Conservation (phyloP, 2,329 filamentous ascomycete genomes). For the Cercospora sp. region DNA sequence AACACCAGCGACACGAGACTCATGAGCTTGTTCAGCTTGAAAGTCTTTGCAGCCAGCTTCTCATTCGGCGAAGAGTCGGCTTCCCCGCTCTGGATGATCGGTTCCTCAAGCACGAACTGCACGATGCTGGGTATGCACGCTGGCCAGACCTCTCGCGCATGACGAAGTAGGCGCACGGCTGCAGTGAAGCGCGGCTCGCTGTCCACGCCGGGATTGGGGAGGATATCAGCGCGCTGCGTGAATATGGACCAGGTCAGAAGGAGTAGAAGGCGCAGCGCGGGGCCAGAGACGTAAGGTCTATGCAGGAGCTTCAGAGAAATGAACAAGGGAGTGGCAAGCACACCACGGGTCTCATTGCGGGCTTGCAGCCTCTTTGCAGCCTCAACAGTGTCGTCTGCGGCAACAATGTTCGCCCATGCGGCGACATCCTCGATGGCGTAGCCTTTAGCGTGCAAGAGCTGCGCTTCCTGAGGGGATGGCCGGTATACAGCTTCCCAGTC, state of each 20-base stretch:
- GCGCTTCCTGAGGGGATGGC: constrained; percentile 13
- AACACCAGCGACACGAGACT: constrained; percentile 41
- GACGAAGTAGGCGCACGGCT: constrained; percentile 51
- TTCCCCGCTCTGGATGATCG: neutral
- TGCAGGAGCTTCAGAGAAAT: constrained; percentile 51
- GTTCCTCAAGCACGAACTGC: constrained; percentile 12
- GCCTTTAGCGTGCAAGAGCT: constrained; percentile 22
- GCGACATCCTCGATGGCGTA: constrained; percentile 29
- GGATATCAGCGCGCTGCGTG: neutral
- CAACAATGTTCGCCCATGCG: constrained; percentile 31
- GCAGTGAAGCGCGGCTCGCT: constrained; percentile 39
- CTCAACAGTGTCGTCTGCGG: constrained; percentile 21
- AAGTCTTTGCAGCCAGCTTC: constrained; percentile 12
- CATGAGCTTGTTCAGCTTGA: constrained; percentile 35
- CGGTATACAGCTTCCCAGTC: constrained; percentile 19
- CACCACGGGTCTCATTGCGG: constrained; percentile 3
- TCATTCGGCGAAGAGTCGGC: neutral
- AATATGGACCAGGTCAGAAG: constrained; percentile 10
- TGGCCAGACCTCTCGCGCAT: constrained; percentile 54
- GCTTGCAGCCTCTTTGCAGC: constrained; percentile 27
- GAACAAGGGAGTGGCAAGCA: constrained; percentile 45
- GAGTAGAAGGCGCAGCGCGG: constrained; percentile 47
- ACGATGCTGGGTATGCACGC: constrained; percentile 39
- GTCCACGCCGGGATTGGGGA: constrained; percentile 12
- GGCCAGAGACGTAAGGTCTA: constrained; percentile 43